Percentiles rank a stretch among this genome's conserved stretches.
These are phyloP conservation scores for Boletus subcaerulescens DNA, from an alignment of 768 basidiomycete species.

Conservation along the genomic window DNA sequence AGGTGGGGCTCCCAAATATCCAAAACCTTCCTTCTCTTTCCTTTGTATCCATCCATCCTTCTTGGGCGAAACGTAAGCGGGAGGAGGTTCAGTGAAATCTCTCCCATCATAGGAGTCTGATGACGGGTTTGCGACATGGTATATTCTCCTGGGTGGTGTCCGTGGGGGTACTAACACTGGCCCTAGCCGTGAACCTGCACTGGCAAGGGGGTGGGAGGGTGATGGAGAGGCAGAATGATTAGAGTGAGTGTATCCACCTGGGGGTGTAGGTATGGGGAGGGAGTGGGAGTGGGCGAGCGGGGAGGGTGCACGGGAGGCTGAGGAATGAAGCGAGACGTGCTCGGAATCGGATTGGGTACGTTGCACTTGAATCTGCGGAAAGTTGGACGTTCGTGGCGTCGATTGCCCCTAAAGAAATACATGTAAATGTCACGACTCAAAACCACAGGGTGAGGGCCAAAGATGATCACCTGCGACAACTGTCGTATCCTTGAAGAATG, in stretches of 20 bases:
- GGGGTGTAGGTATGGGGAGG: constrained; percentile 16
- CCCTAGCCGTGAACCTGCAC: not conserved
- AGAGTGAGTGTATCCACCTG: constrained; percentile 5
- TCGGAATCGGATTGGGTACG: constrained; percentile 20
- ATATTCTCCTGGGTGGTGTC: constrained; percentile 39
- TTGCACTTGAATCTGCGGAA: constrained; percentile 26
- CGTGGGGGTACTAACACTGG: constrained; percentile 19
- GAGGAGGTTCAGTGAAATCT: constrained; percentile 40
- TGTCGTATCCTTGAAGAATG: constrained; percentile 7
- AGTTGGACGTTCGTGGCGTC: constrained; percentile 16
- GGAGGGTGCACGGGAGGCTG: constrained; percentile 15
- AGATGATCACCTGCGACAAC: constrained; percentile 14
- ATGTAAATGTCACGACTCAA: not conserved
- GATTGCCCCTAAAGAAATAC: constrained; percentile 9
- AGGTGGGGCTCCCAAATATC: not conserved
- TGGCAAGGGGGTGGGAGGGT: constrained; percentile 3
- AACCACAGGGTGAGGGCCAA: not conserved
- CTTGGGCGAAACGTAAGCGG: constrained; percentile 40
- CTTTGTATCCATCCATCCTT: not conserved
- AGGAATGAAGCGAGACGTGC: constrained; percentile 5
- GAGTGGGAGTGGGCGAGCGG: constrained; percentile 26
- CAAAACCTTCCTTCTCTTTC: constrained; percentile 21
- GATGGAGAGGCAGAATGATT: constrained; percentile 10
- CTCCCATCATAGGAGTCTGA: constrained; percentile 20
- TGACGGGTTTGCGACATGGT: constrained; percentile 42